Conservation (phyloP, 768 basidiomycete genomes). For the Calocera viscosa region DNA sequence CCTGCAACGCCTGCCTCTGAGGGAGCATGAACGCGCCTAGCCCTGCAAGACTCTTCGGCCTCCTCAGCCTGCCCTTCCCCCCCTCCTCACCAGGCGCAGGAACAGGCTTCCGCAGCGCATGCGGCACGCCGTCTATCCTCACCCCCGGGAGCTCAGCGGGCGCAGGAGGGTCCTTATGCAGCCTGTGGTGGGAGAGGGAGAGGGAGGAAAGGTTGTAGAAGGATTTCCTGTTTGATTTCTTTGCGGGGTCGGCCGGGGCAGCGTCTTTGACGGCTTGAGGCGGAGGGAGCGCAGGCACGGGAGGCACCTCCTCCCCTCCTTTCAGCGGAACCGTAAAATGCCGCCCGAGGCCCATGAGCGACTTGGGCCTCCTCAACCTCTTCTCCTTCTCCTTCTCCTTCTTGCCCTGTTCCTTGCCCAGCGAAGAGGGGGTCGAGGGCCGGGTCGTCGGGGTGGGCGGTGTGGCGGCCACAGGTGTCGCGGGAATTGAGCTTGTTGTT, state of each 20-base stretch:
- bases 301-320: background rate
- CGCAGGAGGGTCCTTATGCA: background rate
- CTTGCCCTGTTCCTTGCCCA: background rate
- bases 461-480: too few relatives aligned
- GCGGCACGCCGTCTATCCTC: background rate
- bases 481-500: too few relatives aligned
- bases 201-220: background rate
- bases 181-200: background rate
- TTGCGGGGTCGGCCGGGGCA: background rate
- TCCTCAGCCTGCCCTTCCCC: constrained; percentile 2
- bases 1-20: too few relatives aligned
- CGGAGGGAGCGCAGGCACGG: background rate
- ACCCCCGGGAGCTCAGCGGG: background rate
- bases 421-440: too few relatives aligned
- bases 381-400: background rate
- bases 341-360: background rate
- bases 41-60: background rate
- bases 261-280: background rate
- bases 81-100: background rate
- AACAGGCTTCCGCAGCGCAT: background rate
- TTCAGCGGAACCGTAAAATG: background rate
- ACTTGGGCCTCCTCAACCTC: background rate
- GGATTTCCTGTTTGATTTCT: background rate
- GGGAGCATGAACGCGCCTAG: background rate
- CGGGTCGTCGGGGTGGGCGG: background rate